Percentiles rank a stretch among this genome's conserved stretches.
Conservation (phyloP, 768 basidiomycete genomes). For the Pulveroboletus sp. region DNA sequence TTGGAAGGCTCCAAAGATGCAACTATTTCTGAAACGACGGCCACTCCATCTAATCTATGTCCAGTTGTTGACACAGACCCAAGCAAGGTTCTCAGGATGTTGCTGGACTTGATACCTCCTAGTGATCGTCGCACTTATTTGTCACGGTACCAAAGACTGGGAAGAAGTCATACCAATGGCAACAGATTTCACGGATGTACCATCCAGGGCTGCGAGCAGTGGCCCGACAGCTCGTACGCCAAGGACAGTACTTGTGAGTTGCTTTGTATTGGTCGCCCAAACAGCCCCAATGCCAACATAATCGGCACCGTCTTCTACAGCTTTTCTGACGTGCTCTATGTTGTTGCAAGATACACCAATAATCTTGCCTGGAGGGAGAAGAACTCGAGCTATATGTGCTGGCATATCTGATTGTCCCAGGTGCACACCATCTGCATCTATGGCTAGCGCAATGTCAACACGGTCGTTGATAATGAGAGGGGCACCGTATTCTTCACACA, state of each 20-base stretch:
- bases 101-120: constrained; percentile 86
- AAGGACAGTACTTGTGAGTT: constrained; percentile 54
- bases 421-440: constrained; percentile 77
- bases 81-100: constrained; percentile 70
- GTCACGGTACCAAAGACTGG: not conserved
- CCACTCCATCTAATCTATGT: constrained; percentile 71
- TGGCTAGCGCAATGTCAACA: constrained; percentile 79
- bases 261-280: constrained; percentile 78
- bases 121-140: not conserved
- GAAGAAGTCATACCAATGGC: constrained; percentile 64
- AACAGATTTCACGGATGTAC: constrained; percentile 63
- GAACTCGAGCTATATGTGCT: constrained; percentile 52
- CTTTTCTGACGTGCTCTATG: constrained; percentile 55
- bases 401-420: constrained; percentile 88
- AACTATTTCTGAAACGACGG: constrained; percentile 85
- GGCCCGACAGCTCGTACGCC: constrained; percentile 71
- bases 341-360: constrained; percentile 81
- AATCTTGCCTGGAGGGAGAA: constrained; percentile 66
- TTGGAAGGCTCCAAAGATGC: constrained; percentile 51
- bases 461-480: constrained; percentile 87
- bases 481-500: constrained; percentile 73
- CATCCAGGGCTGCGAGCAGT: constrained; percentile 61
- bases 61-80: constrained; percentile 58
- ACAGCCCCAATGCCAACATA: constrained; percentile 88
- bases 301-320: constrained; percentile 63